Evolutionary conservation across 2,329 filamentous ascomycete genomes (phyloP).

Genomic region (Leptographium lundbergii): DNA sequence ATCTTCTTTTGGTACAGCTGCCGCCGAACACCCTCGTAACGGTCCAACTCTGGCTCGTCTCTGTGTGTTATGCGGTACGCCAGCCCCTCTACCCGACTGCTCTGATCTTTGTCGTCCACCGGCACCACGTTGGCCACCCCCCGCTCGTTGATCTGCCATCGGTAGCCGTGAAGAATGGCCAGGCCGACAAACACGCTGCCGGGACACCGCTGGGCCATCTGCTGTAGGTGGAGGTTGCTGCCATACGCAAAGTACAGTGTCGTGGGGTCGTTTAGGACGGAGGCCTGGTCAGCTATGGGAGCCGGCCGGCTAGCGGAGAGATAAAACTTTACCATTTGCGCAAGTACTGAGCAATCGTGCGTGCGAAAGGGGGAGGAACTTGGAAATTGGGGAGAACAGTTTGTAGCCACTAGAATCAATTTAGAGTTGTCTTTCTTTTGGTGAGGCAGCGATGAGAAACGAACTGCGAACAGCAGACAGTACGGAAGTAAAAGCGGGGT

Average conservation of each 20-base stretch:
- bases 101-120: constrained; percentile 9
- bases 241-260: constrained; percentile 31
- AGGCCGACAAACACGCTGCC: constrained; percentile 25
- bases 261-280: too few relatives aligned
- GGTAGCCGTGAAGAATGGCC: constrained; percentile 24
- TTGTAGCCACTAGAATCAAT: too few relatives aligned
- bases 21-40: constrained; percentile 26
- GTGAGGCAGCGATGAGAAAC: too few relatives aligned
- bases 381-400: too few relatives aligned
- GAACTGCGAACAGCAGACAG: too few relatives aligned
- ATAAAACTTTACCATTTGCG: too few relatives aligned
- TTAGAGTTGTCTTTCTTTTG: too few relatives aligned
- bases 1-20: constrained; percentile 25
- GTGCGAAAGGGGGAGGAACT: too few relatives aligned
- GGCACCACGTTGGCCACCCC: constrained; percentile 31
- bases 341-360: too few relatives aligned
- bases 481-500: too few relatives aligned
- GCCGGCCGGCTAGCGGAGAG: too few relatives aligned
- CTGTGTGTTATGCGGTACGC: constrained; percentile 24
- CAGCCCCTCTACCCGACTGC: constrained; percentile 21
- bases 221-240: constrained; percentile 30
- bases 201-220: constrained; percentile 32
- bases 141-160: constrained; percentile 34
- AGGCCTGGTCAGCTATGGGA: too few relatives aligned
- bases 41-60: constrained; percentile 27